These are phyloP conservation scores for Microcyclospora pomicola DNA, from an alignment of 2,329 filamentous ascomycete species.

Conservation along the genomic window DNA sequence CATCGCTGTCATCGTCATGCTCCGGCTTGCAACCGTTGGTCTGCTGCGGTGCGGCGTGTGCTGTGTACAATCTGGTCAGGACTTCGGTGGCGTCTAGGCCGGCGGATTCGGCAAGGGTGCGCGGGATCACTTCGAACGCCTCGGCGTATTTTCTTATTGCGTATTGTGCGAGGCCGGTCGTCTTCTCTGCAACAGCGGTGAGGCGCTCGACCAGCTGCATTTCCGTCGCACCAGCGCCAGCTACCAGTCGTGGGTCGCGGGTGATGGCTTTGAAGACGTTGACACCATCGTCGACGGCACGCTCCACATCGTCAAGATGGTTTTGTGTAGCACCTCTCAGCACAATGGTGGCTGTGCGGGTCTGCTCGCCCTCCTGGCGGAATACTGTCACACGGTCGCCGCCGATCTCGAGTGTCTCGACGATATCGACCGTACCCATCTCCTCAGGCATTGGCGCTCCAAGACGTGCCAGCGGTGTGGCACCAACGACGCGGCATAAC, in stretches of 20 bases:
- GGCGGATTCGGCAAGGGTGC: conserved; percentile 85
- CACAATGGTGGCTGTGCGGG: conserved; percentile 85
- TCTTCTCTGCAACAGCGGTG: conserved; percentile 80
- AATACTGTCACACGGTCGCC: conserved; percentile 97
- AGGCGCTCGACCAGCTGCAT: conserved; percentile 88
- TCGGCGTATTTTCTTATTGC: conserved; percentile 96
- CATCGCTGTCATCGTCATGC: conserved; percentile 43
- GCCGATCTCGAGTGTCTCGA: conserved; percentile 95
- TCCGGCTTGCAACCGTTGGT: conserved; percentile 11
- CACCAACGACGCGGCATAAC: conserved; percentile 89
- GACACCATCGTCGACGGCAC: conserved; percentile 93
- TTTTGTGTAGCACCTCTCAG: conserved; percentile 94
- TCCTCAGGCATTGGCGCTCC: conserved; percentile 99
- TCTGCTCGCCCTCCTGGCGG: conserved; percentile 85
- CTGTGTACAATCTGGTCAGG: conserved; percentile 79
- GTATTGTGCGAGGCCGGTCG: conserved; percentile 83
- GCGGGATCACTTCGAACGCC: conserved; percentile 92
- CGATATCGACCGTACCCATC: conserved; percentile 88
- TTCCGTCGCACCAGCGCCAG: conserved; percentile 88
- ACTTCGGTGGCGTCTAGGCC: conserved; percentile 96
- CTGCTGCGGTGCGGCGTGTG: conserved; percentile 39
- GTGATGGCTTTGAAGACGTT: conserved; percentile 98
- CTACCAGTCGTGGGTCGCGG: conserved; percentile 77
- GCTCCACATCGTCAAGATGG: conserved; percentile 91
- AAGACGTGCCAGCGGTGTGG: conserved; percentile 86